Percentiles rank a stretch among this genome's conserved stretches.
Conservation (phyloP, 768 basidiomycete genomes). For the Suillus americanus region DNA sequence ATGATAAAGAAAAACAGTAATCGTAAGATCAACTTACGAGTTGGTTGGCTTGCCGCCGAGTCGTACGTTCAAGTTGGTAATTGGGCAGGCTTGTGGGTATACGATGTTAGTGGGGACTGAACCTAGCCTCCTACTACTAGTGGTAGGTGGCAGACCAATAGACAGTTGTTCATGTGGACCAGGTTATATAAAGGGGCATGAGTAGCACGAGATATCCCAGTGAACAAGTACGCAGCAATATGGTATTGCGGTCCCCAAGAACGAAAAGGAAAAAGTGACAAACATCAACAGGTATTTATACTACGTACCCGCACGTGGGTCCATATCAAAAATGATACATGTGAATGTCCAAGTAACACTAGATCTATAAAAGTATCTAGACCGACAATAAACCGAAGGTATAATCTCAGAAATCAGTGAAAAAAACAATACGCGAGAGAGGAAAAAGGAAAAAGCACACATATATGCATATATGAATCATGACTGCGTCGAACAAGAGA, state of each 20-base stretch:
- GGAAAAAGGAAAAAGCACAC: not conserved
- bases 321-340: not conserved
- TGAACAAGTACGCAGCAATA: not conserved
- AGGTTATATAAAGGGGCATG: not conserved
- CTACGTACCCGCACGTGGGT: not conserved
- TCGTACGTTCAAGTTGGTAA: not conserved
- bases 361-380: not conserved
- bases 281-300: not conserved
- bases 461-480: not conserved
- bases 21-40: not conserved
- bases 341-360: not conserved
- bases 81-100: not conserved
- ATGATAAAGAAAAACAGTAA: not conserved
- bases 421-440: not conserved
- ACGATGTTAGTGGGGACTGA: not conserved
- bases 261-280: too few species aligned
- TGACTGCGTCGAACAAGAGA: not conserved
- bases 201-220: not conserved
- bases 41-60: too few species aligned
- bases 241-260: not conserved
- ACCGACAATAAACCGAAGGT: not conserved
- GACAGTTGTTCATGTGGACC: not conserved
- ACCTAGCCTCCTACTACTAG: too few species aligned
- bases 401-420: not conserved
- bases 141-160: not conserved